Evolutionary conservation across 2,329 filamentous ascomycete species (phyloP).

Genomic region (Fusarium anthophilum): DNA sequence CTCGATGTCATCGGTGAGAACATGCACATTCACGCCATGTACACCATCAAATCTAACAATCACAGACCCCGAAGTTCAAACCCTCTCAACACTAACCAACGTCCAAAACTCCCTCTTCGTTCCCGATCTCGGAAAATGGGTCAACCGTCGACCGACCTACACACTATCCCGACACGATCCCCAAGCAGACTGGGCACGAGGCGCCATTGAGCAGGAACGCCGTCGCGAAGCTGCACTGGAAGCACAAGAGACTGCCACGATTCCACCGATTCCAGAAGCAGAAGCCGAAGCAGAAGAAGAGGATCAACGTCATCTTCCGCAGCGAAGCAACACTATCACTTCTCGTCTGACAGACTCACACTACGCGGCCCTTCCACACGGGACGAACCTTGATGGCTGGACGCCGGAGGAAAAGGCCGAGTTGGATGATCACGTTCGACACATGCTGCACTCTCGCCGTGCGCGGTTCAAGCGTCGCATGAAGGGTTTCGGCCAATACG

Average conservation of each 20-base stretch:
- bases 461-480: constrained; percentile 82
- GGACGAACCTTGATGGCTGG: constrained; percentile 78
- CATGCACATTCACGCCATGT: neutral
- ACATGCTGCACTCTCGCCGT: constrained; percentile 85
- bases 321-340: constrained; percentile 68
- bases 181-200: constrained; percentile 38
- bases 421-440: constrained; percentile 85
- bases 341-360: constrained; percentile 74
- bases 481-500: constrained; percentile 84
- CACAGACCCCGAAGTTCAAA: constrained; percentile 83
- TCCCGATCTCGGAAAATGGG: constrained; percentile 77
- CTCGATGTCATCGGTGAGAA: constrained; percentile 52
- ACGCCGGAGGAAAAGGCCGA: constrained; percentile 76
- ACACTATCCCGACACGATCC: constrained; percentile 65
- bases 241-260: neutral
- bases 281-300: neutral
- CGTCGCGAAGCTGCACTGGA: constrained; percentile 26
- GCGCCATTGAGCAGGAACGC: constrained; percentile 28
- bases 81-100: constrained; percentile 85
- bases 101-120: constrained; percentile 91
- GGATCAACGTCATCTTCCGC: constrained; percentile 38
- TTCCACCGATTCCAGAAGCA: constrained; percentile 11
- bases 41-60: neutral
- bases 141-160: constrained; percentile 85
- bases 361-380: constrained; percentile 83